phyloP scores from a whole-genome alignment of 2,329 filamentous ascomycete genomes.

The Claviceps sp. region DNA sequence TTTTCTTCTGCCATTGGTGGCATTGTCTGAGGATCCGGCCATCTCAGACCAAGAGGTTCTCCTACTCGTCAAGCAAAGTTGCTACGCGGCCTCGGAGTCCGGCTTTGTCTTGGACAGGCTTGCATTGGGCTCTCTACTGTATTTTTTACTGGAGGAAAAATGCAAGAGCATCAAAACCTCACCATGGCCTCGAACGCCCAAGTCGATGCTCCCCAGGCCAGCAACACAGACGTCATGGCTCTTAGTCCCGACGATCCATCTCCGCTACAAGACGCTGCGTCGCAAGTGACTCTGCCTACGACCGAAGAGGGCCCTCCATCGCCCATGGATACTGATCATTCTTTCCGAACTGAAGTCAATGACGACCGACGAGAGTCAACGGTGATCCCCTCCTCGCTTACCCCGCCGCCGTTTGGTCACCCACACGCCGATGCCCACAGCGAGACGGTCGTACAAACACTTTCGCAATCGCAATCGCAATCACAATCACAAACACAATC shows the following conservation, averaged over 20 bases:
- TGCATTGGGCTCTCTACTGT: not conserved
- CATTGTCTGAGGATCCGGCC: not conserved
- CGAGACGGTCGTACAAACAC: conserved; percentile 15
- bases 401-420: conserved; percentile 36
- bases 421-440: conserved; percentile 30
- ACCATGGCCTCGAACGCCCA: conserved; percentile 25
- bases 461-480: conserved; percentile 19
- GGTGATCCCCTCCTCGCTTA: conserved; percentile 45
- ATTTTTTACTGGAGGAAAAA: too few species aligned
- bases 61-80: not conserved
- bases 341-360: conserved; percentile 37
- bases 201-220: conserved; percentile 18
- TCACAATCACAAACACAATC: too few species aligned
- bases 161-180: not conserved
- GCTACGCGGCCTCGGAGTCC: not conserved
- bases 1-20: not conserved
- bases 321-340: conserved; percentile 33
- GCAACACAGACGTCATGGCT: conserved; percentile 15
- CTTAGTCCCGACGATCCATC: conserved; percentile 20
- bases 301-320: conserved; percentile 43
- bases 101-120: not conserved
- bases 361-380: conserved; percentile 28
- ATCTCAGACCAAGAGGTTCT: not conserved
- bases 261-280: conserved; percentile 23
- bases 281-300: conserved; percentile 42